A percentile compares a stretch with the other conserved stretches of the same genome.
phyloP scores from a whole-genome alignment of 352 stramenopile species.

The Heterotrichella gracilis region DNA sequence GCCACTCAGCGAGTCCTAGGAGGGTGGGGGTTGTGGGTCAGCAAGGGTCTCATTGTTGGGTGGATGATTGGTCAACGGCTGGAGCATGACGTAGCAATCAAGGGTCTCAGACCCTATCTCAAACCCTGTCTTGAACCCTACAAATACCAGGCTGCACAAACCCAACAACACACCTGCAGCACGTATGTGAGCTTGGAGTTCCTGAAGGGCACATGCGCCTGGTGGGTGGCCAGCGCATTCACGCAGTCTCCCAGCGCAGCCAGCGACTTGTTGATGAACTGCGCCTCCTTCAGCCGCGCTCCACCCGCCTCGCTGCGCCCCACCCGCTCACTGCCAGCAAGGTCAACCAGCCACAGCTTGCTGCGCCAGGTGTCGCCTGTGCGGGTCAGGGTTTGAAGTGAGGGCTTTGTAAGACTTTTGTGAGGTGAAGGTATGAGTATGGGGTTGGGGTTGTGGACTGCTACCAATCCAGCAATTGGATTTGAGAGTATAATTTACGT shows the following conservation, averaged over 20 bases:
- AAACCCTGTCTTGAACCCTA: too few species aligned
- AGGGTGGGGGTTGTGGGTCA: too few species aligned
- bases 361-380: conserved; percentile 52
- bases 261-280: conserved; percentile 96
- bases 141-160: too few species aligned
- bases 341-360: conserved; percentile 56
- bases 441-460: conserved; percentile 13
- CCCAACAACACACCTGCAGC: conserved; percentile 74
- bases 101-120: too few species aligned
- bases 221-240: conserved; percentile 50
- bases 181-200: conserved; percentile 97
- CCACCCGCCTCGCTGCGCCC: conserved; percentile 45
- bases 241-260: conserved; percentile 92
- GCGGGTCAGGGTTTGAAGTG: conserved; percentile 69
- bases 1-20: too few species aligned
- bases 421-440: conserved; percentile 16
- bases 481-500: too few species aligned
- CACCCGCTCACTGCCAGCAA: conserved; percentile 39
- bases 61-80: too few species aligned
- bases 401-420: conserved; percentile 86
- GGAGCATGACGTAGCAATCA: too few species aligned
- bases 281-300: conserved; percentile 65
- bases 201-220: conserved; percentile 53
- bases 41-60: too few species aligned
- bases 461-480: too few species aligned